Evolutionary conservation across 768 basidiomycete species (phyloP), one percentile per base, ranked within the genome.

Genomic region (Auricularia cornea): DNA sequence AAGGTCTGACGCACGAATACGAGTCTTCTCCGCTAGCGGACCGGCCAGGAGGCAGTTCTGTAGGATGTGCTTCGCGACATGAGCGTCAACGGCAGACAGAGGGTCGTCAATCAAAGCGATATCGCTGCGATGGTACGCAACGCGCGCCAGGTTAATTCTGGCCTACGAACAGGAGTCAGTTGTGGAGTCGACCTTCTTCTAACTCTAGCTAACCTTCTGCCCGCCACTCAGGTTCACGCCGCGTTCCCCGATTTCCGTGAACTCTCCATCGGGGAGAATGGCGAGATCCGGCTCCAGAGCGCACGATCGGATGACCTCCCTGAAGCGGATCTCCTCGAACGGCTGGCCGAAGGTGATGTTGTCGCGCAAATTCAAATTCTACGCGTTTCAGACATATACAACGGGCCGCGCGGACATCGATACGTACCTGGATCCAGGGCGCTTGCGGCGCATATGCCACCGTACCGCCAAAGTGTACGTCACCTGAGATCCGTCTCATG

Each of bases 31-130:
- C 0, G 80, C 77, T 26, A 87, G 70, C 2, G 85, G 84, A 0
- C 85, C 82, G 28, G 71, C 70, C 20, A 83, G 72, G 3, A 90
- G 70, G 67, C 87, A 88, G 48, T 87, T 76, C n/a, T 89, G 82
- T 3, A 89, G 67, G 60, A 89, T 83, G 32, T 79, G 78, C 66
- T 85, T 85, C 12, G 87, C 86, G 5, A 92, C 90, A 66, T 88
- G 84, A 0, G 89, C 83, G 66, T 92, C 90, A 10, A 92, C 85
- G 0, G 90, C 90, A 33, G 85, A 84, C 33, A 93, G 80, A 20
- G 91, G 88, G 70, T 94, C 92, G 69, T 94, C 91, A 32, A 93
- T 79, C 14, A 93, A 80, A 44, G 90, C 84, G 62, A 93, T 80
- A 63, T 91, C 87, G 1, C 87, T 80, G 0, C 80, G 75, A 3